phyloP scores from a whole-genome alignment of 441 rosid genomes.

The Gossypium trilobum region DNA sequence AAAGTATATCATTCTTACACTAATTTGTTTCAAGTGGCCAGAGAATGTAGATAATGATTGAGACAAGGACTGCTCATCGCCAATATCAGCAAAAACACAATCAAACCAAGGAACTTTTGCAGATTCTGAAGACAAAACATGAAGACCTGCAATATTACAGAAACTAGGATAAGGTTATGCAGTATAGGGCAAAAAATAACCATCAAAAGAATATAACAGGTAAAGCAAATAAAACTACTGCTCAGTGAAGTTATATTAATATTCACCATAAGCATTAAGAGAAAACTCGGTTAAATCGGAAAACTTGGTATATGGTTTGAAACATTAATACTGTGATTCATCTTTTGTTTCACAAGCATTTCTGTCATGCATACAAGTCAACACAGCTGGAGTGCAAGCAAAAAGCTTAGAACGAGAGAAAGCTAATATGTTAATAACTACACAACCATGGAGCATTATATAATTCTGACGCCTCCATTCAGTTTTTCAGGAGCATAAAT shows the following conservation, averaged over 20 bases:
- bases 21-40: conserved; percentile 83
- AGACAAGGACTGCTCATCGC: conserved; percentile 84
- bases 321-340: not conserved
- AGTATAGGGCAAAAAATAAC: not conserved
- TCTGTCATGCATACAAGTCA: not conserved
- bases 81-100: conserved; percentile 85
- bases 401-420: conserved; percentile 6
- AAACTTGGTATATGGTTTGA: not conserved
- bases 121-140: conserved; percentile 77
- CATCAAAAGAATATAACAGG: not conserved
- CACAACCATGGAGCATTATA: not conserved
- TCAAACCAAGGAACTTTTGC: conserved; percentile 87
- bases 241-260: not conserved
- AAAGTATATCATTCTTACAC: conserved; percentile 43
- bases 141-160: conserved; percentile 53
- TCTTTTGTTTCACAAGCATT: conserved; percentile 5
- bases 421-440: not conserved
- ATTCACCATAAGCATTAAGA: not conserved
- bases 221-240: not conserved
- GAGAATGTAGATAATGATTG: conserved; percentile 93
- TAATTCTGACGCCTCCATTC: not conserved
- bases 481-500: not conserved
- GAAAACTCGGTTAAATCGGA: not conserved
- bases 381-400: not conserved
- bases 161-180: conserved; percentile 2